These are phyloP conservation scores for Magnolia changhungtana DNA, from an alignment of 164 flowering plant genomes.

Conservation along the genomic window DNA sequence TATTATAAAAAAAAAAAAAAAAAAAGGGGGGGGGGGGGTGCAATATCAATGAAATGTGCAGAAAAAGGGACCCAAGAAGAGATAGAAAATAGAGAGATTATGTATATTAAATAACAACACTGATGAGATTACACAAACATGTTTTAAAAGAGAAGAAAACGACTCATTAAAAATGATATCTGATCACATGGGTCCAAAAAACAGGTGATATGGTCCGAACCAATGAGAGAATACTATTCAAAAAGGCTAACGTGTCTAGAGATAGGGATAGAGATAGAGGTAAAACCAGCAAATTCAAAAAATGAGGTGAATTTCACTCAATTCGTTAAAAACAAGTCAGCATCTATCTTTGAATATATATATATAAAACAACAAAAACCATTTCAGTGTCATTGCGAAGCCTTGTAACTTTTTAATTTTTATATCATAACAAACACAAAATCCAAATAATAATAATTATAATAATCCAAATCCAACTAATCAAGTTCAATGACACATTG, in stretches of 20 bases:
- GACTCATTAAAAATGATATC: too few relatives aligned
- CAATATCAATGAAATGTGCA: background rate
- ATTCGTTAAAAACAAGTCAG: too few relatives aligned
- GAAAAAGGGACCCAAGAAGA: background rate
- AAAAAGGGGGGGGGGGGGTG: background rate
- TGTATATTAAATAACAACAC: background rate
- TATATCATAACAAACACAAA: background rate
- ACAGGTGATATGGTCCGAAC: constrained; percentile 16
- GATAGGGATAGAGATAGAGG: background rate
- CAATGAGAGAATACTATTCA: constrained; percentile 18
- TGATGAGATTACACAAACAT: background rate
- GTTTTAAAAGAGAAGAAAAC: background rate
- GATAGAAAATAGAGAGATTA: background rate
- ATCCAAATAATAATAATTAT: background rate
- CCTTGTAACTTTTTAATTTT: background rate
- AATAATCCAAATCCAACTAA: background rate
- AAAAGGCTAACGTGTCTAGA: constrained; percentile 21
- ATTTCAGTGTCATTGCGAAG: too few relatives aligned
- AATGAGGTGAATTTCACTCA: too few relatives aligned
- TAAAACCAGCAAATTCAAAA: background rate
- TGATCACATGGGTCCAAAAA: background rate
- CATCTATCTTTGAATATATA: too few relatives aligned
- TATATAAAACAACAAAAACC: too few relatives aligned
- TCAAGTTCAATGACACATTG: background rate
- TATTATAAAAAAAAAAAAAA: background rate